Evolutionary conservation across 257 asterid genomes (phyloP).

Genomic region (Solanum etuberosum): DNA sequence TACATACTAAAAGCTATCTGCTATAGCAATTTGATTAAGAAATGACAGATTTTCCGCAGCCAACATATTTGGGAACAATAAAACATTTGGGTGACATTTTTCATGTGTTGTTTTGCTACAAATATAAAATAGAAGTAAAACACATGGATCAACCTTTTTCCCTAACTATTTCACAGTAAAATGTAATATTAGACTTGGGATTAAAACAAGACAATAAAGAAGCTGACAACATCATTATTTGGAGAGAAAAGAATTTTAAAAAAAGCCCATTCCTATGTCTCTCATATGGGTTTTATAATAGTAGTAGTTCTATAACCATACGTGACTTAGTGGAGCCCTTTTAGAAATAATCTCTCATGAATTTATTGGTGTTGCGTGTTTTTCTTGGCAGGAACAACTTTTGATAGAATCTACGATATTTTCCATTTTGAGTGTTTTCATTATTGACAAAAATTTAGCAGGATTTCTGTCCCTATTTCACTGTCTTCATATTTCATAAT

Average conservation of each 20-base stretch:
- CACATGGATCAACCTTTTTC: background rate
- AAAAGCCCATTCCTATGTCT: background rate
- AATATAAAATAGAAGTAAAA: background rate
- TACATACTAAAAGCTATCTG: background rate
- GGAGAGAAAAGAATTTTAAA: background rate
- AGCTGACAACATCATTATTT: background rate
- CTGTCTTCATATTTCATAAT: background rate
- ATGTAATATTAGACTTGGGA: background rate
- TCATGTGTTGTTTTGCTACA: background rate
- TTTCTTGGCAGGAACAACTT: background rate
- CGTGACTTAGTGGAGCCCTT: background rate
- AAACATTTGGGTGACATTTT: background rate
- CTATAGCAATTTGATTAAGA: background rate
- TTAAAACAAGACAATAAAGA: background rate
- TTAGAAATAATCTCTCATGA: background rate
- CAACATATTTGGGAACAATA: background rate
- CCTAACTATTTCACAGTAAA: background rate
- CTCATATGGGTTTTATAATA: background rate
- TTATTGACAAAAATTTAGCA: background rate
- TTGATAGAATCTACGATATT: background rate
- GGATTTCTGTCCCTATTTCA: background rate
- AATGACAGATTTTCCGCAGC: background rate
- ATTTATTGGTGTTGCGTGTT: background rate
- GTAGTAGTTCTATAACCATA: background rate
- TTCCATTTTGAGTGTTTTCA: background rate